phyloP scores from a whole-genome alignment of 164 flowering plant genomes.

The Vitis riparia region DNA sequence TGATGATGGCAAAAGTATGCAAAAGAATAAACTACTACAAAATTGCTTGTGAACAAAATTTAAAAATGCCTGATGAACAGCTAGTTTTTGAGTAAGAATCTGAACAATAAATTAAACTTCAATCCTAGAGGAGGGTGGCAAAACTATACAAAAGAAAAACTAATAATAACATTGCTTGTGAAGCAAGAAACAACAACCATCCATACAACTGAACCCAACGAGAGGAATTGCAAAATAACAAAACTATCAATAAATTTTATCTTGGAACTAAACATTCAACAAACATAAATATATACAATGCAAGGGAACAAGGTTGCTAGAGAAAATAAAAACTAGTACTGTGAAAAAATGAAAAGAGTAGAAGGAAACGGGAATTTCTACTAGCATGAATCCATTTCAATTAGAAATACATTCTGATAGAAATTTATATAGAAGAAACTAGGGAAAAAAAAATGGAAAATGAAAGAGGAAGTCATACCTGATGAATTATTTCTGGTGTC shows the following conservation, averaged over 20 bases:
- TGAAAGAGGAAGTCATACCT: slow-evolving; percentile 45
- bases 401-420: not conserved
- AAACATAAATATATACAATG: too few relatives aligned
- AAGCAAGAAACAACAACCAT: slow-evolving; percentile 11
- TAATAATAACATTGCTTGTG: slow-evolving; percentile 27
- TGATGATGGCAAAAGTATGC: not conserved
- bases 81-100: slow-evolving; percentile 98
- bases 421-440: not conserved
- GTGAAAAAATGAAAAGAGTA: too few relatives aligned
- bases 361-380: too few relatives aligned
- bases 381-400: not conserved
- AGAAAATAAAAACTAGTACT: too few relatives aligned
- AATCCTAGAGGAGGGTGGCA: not conserved
- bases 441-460: not conserved
- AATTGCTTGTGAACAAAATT: slow-evolving; percentile 55
- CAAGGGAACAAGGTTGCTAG: too few relatives aligned
- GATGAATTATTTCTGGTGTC: slow-evolving; percentile 92
- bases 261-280: too few relatives aligned
- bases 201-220: too few relatives aligned
- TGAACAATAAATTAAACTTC: slow-evolving; percentile 33
- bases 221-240: too few relatives aligned
- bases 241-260: too few relatives aligned
- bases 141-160: not conserved
- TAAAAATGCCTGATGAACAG: slow-evolving; percentile 85
- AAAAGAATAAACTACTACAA: not conserved